These are phyloP conservation scores for Medicago arabica DNA, from an alignment of 306 rosid genomes.

Conservation along the genomic window DNA sequence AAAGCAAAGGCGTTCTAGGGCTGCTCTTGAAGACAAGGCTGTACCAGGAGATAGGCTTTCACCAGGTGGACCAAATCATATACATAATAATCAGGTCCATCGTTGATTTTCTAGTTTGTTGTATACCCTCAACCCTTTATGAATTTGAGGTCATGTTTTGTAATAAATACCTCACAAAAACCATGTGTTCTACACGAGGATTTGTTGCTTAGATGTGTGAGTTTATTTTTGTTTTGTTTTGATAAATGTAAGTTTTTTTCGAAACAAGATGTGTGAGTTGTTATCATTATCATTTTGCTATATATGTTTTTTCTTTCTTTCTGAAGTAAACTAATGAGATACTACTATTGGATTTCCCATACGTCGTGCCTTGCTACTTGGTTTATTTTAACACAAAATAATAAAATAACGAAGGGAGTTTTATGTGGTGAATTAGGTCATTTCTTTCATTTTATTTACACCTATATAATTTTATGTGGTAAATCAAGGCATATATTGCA, in stretches of 20 bases:
- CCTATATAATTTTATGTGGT: too few relatives aligned
- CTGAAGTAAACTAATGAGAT: too few relatives aligned
- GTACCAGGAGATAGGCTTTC: conserved; percentile 38
- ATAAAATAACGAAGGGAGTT: too few relatives aligned
- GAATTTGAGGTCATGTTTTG: conserved; percentile 9
- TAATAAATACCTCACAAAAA: not conserved
- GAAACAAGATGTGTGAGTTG: not conserved
- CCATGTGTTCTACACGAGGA: not conserved
- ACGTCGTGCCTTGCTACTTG: too few relatives aligned
- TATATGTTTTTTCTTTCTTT: not conserved
- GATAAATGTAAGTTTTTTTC: not conserved
- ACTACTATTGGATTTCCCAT: too few relatives aligned
- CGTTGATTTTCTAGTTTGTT: not conserved
- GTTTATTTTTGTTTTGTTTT: not conserved
- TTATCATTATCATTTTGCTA: not conserved
- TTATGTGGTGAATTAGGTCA: too few relatives aligned
- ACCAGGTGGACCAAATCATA: conserved; percentile 51
- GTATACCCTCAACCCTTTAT: too few relatives aligned
- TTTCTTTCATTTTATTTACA: too few relatives aligned
- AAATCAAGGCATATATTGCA: too few relatives aligned
- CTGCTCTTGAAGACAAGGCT: conserved; percentile 19
- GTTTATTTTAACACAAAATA: too few relatives aligned
- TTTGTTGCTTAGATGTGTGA: conserved; percentile 1
- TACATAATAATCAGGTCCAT: conserved; percentile 46
- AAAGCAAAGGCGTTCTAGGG: conserved; percentile 14